A percentile compares a stretch with the other conserved stretches of the same genome.
phyloP scores from a whole-genome alignment of 371 early-diverging fungal species.

The Mortierella sp. region DNA sequence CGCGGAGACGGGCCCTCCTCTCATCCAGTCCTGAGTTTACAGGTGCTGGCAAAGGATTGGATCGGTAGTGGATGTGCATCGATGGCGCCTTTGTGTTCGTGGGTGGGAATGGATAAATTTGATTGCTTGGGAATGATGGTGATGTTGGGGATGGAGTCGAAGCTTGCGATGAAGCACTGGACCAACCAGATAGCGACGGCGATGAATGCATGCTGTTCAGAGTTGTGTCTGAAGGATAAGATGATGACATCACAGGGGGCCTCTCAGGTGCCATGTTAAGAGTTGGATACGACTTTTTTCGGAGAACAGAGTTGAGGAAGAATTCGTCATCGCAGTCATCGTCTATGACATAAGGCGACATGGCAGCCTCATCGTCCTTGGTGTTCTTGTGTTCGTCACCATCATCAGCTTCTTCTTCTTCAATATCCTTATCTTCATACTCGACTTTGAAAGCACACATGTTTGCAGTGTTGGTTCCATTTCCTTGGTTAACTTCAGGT shows the following conservation, averaged over 20 bases:
- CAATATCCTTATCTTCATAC: constrained; percentile 2
- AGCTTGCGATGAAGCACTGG: constrained; percentile 24
- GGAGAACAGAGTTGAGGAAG: constrained; percentile 53
- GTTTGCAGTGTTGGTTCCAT: background rate
- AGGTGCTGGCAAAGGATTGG: constrained; percentile 40
- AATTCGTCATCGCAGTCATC: constrained; percentile 47
- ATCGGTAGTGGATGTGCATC: constrained; percentile 20
- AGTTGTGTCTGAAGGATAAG: constrained; percentile 22
- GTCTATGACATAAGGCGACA: constrained; percentile 47
- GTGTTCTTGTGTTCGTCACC: background rate
- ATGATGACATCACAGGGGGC: constrained; percentile 16
- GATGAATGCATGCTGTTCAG: constrained; percentile 30
- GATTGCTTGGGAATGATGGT: constrained; percentile 18
- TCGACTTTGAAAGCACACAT: background rate
- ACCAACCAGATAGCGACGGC: constrained; percentile 32
- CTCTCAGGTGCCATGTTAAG: background rate
- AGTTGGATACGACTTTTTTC: constrained; percentile 18
- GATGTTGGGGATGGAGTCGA: constrained; percentile 48
- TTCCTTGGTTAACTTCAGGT: constrained; percentile 6
- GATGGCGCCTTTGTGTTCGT: background rate
- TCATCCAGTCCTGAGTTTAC: constrained; percentile 30
- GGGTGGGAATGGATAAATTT: constrained; percentile 22
- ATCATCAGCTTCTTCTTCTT: background rate
- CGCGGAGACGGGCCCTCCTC: constrained; percentile 33
- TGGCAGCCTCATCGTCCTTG: background rate